Evolutionary conservation across 306 rosid species (phyloP).

Genomic region (Cyamopsis tetragonoloba): DNA sequence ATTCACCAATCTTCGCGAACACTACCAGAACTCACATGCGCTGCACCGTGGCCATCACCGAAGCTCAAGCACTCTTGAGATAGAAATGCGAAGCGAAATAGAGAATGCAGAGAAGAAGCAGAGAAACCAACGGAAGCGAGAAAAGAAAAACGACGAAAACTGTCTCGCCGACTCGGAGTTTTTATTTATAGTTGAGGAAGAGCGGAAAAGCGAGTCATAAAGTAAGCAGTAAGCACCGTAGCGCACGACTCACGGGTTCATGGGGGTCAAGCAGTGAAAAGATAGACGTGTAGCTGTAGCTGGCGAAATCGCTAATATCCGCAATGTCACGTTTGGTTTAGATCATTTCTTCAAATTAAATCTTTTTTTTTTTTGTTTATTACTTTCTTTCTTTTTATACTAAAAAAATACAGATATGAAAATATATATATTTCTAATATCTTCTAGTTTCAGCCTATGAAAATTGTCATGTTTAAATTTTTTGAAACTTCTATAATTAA

Average conservation of each 20-base stretch:
- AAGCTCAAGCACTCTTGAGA: not conserved
- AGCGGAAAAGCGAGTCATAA: not conserved
- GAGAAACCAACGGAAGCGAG: not conserved
- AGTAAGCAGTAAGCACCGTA: not conserved
- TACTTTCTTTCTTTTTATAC: too few relatives aligned
- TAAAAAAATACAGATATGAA: not conserved
- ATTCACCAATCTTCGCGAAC: not conserved
- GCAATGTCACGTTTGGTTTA: not conserved
- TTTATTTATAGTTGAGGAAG: not conserved
- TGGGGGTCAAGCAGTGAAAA: not conserved
- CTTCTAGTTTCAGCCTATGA: too few relatives aligned
- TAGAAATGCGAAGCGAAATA: conserved; percentile 5
- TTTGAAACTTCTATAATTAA: too few relatives aligned
- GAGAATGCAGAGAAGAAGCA: conserved; percentile 3
- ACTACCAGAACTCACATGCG: not conserved
- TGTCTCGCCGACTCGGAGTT: not conserved
- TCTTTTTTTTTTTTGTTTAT: too few relatives aligned
- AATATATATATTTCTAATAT: too few relatives aligned
- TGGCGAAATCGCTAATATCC: not conserved
- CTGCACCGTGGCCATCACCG: not conserved
- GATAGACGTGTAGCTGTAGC: not conserved
- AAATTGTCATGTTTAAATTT: too few relatives aligned
- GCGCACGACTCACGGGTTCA: conserved; percentile 1
- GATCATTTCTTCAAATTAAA: not conserved
- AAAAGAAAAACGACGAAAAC: conserved; percentile 16